Evolutionary conservation across 805 yeast genomes (phyloP).

Genomic region (Clavispora asparagi): DNA sequence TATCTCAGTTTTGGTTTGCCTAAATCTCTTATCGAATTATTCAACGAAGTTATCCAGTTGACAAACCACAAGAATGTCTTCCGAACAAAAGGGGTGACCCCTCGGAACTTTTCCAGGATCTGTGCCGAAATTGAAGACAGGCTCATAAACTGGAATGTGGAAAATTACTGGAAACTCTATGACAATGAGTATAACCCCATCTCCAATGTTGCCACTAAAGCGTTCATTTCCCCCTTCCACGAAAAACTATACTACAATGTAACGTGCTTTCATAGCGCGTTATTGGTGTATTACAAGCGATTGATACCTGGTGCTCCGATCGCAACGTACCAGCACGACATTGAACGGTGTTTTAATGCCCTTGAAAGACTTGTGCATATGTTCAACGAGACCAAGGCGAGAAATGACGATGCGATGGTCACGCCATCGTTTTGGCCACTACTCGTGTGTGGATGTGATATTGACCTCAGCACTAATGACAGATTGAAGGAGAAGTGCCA

Average conservation of each 20-base stretch:
- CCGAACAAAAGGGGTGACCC: constrained; percentile 31
- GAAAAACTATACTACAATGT: constrained; percentile 35
- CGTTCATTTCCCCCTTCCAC: constrained; percentile 35
- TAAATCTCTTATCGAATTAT: constrained; percentile 37
- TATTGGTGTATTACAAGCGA: constrained; percentile 41
- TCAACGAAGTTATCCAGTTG: constrained; percentile 41
- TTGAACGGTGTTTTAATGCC: constrained; percentile 29
- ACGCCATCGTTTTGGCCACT: constrained; percentile 47
- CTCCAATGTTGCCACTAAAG: constrained; percentile 10
- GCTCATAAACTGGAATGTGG: constrained; percentile 41
- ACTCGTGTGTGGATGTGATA: constrained; percentile 33
- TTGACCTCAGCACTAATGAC: constrained; percentile 17
- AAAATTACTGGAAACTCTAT: constrained; percentile 36
- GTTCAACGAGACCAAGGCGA: constrained; percentile 4
- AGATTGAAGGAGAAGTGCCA: constrained; percentile 28
- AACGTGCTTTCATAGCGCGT: constrained; percentile 36
- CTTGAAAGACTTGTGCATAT: constrained; percentile 22
- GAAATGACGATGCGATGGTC: constrained; percentile 8
- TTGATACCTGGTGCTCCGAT: constrained; percentile 41
- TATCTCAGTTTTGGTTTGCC: constrained; percentile 49
- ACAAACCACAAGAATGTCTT: constrained; percentile 52
- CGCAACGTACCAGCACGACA: constrained; percentile 28
- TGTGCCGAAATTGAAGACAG: constrained; percentile 53
- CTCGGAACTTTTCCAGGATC: constrained; percentile 50
- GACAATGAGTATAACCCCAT: constrained; percentile 15